phyloP scores from a whole-genome alignment of 495 filamentous ascomycete genomes.

The Tuber indicum region DNA sequence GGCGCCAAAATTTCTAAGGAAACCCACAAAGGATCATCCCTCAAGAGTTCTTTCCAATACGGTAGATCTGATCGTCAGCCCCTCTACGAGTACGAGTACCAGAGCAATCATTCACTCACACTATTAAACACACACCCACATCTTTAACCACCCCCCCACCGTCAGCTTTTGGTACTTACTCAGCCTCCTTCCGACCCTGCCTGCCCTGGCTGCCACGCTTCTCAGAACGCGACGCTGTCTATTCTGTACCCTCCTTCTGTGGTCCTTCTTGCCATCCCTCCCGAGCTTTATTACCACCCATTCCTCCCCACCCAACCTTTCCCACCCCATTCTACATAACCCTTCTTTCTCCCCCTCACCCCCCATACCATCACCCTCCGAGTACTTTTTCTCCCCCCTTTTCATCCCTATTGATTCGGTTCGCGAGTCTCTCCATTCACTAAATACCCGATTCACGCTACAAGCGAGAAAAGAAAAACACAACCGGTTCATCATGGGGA shows the following conservation, averaged over 20 bases:
- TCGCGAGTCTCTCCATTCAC: not conserved
- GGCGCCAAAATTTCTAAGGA: not conserved
- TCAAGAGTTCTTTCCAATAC: not conserved
- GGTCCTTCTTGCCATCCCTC: not conserved
- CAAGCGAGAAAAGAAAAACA: not conserved
- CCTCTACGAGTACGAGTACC: not conserved
- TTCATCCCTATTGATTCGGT: slow-evolving; percentile 14
- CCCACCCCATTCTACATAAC: slow-evolving; percentile 13
- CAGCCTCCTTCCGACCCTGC: slow-evolving; percentile 20
- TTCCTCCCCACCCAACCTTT: not conserved
- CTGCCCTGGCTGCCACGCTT: slow-evolving; percentile 16
- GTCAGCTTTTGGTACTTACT: slow-evolving; percentile 11
- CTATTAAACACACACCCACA: not conserved
- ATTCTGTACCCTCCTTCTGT: not conserved
- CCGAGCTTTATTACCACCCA: slow-evolving; percentile 8
- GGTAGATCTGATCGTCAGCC: not conserved
- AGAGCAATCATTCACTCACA: not conserved
- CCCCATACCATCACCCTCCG: not conserved
- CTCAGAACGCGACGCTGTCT: slow-evolving; percentile 8
- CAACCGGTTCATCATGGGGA: slow-evolving; percentile 52
- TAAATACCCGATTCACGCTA: slow-evolving; percentile 2
- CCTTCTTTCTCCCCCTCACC: slow-evolving; percentile 1
- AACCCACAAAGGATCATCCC: not conserved
- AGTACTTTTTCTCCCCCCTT: not conserved
- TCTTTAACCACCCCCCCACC: not conserved